Base-by-base conservation (phyloP, 352 stramenopile species). In the Globisporangium heterothallicum region DNA sequence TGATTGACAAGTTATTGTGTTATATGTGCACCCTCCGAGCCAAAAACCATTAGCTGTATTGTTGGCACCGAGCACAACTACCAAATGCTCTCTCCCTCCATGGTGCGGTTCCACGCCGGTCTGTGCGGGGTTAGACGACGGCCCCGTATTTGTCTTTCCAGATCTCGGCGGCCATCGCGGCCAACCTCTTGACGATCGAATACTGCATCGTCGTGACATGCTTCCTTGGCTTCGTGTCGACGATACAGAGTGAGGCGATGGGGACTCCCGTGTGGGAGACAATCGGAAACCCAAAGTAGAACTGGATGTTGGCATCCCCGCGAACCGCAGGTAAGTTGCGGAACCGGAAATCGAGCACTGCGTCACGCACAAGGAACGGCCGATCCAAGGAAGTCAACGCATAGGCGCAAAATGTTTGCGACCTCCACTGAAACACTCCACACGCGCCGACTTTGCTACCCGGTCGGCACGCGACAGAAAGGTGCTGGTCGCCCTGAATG, bases 141-240 rank as follows among this genome's bases (percentile, higher is more conserved):
- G 3, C 13, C 7, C 18, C 14, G 27, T 38, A 27, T n/a, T 49
- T 40, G 12, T 49, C 45, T 30, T 54, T 43, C 53, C 53, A 60
- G 22, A 60, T 60, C 18, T 16, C 21, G 4, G 36, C 14, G 44
- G 55, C 6, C 3, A 72, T 71, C 30, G 70, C 53, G 6, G 69
- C 34, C 14, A 85, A 50, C 42, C 62, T 64, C 57, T 78, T 74
- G 43, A 80, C 22, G 43, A 80, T 63, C 18, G 64, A 66, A 58
- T 85, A 85, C 58, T 85, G 74, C 69, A 77, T 82, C 1, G 74
- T 83, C 26, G 71, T 83, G 45, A 85, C 60, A 12, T 53, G 68
- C n/a, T 75, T 78, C 19, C 54, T 52, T 1, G 71, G 71, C 18
- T 70, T 74, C 4, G 30, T 61, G 50, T 83, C 74, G 16, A 76